Conservation (phyloP, 2,329 filamentous ascomycete genomes). For the Clarireedia paspali region DNA sequence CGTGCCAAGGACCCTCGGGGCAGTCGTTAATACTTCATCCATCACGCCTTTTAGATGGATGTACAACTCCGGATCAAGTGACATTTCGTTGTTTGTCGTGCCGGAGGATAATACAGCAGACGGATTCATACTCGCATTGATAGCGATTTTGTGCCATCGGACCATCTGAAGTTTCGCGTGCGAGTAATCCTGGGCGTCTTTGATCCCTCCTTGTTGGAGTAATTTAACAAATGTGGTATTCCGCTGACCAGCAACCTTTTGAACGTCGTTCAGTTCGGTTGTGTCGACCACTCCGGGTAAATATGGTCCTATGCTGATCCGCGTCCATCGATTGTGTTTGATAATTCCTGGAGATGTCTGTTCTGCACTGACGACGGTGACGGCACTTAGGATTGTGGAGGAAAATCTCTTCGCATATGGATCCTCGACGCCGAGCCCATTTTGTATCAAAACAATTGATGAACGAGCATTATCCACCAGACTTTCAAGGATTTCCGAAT, state of each 20-base stretch:
- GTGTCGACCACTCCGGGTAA: conserved; percentile 38
- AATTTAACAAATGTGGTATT: conserved; percentile 41
- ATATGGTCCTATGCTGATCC: conserved; percentile 63
- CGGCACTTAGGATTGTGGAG: conserved; percentile 54
- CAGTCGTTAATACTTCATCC: conserved; percentile 59
- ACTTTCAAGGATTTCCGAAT: conserved; percentile 22
- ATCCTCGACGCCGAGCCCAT: conserved; percentile 32
- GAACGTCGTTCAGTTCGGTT: neutral
- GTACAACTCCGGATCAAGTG: conserved; percentile 53
- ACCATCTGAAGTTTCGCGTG: conserved; percentile 62
- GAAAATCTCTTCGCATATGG: conserved; percentile 59
- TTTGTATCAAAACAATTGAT: conserved; percentile 26
- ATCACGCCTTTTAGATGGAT: conserved; percentile 58
- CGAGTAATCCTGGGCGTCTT: conserved; percentile 56
- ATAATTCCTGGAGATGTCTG: conserved; percentile 56
- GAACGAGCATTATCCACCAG: conserved; percentile 22
- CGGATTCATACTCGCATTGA: conserved; percentile 70
- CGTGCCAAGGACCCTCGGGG: conserved; percentile 54
- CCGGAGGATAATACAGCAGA: conserved; percentile 61
- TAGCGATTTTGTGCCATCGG: conserved; percentile 70
- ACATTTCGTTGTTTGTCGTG: conserved; percentile 58
- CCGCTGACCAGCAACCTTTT: conserved; percentile 12
- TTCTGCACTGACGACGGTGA: conserved; percentile 62
- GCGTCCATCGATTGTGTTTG: conserved; percentile 66
- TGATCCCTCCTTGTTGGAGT: conserved; percentile 45